phyloP scores from a whole-genome alignment of 78 protist genomes.

The Corallochytrium limacisporum region DNA sequence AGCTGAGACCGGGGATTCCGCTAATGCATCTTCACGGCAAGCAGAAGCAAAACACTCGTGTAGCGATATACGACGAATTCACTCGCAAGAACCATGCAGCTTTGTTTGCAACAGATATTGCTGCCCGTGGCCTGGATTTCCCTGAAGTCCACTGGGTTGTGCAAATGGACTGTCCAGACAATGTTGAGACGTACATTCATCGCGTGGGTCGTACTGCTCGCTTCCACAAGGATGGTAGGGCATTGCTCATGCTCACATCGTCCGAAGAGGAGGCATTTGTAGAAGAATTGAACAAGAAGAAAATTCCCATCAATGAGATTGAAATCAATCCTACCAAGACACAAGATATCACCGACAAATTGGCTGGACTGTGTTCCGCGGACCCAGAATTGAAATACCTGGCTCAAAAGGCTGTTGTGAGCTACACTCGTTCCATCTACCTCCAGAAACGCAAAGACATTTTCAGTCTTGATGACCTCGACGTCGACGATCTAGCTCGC shows the following conservation, averaged over 20 bases:
- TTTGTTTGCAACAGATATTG: constrained; percentile 91
- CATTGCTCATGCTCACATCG: constrained; percentile 30
- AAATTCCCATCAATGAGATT: not conserved
- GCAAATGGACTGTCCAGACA: constrained; percentile 91
- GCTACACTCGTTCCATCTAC: constrained; percentile 48
- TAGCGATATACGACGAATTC: constrained; percentile 38
- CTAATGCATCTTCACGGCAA: constrained; percentile 70
- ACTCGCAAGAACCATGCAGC: constrained; percentile 51
- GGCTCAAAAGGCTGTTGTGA: constrained; percentile 44
- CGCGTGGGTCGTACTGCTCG: constrained; percentile 97
- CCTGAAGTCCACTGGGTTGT: constrained; percentile 92
- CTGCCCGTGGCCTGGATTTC: constrained; percentile 97
- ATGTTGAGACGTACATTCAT: constrained; percentile 84
- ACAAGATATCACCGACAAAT: not conserved
- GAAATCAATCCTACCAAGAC: not conserved
- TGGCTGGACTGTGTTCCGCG: not conserved
- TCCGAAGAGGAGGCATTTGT: constrained; percentile 13
- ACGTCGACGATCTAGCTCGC: constrained; percentile 10
- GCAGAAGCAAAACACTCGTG: constrained; percentile 62
- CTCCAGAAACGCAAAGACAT: constrained; percentile 20
- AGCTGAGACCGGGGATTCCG: constrained; percentile 1
- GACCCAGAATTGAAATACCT: constrained; percentile 32
- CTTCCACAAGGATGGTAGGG: constrained; percentile 10
- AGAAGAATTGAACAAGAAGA: not conserved
- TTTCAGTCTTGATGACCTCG: constrained; percentile 21